Conservation (phyloP, 1,139 yeast species). For the Candida glucosophila region DNA sequence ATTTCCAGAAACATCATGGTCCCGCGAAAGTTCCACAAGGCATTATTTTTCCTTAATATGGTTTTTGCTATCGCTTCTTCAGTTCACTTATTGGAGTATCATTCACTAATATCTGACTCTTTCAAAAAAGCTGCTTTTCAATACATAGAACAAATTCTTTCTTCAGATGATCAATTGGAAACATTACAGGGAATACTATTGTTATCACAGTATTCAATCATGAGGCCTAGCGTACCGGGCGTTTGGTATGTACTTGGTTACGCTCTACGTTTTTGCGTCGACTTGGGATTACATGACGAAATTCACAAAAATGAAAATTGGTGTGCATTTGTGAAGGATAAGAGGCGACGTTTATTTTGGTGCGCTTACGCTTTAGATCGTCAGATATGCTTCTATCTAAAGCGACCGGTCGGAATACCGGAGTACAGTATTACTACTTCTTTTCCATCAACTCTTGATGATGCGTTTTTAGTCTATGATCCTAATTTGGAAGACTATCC, state of each 20-base stretch:
- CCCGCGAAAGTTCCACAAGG: conserved; percentile 34
- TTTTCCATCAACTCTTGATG: conserved; percentile 71
- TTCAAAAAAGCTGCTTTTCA: conserved; percentile 62
- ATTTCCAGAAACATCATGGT: conserved; percentile 33
- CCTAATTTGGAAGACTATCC: conserved; percentile 17
- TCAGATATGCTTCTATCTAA: conserved; percentile 64
- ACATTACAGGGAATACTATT: conserved; percentile 65
- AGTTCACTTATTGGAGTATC: conserved; percentile 62
- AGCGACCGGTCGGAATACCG: conserved; percentile 69
- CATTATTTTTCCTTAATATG: conserved; percentile 59
- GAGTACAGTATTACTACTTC: conserved; percentile 58
- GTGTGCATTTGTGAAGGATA: conserved; percentile 54
- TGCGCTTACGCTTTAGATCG: conserved; percentile 80
- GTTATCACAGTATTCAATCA: conserved; percentile 58
- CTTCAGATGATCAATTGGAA: conserved; percentile 55
- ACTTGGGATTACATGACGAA: conserved; percentile 73
- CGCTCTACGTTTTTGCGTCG: conserved; percentile 72
- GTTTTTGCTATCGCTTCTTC: conserved; percentile 79
- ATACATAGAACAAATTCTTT: conserved; percentile 50
- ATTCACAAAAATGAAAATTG: conserved; percentile 12
- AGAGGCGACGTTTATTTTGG: conserved; percentile 80
- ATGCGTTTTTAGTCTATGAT: conserved; percentile 43
- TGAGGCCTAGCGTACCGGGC: conserved; percentile 78
- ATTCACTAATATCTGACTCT: conserved; percentile 60
- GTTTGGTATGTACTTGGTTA: conserved; percentile 90